Percentiles rank a stretch among this genome's conserved stretches.
phyloP scores from a whole-genome alignment of 441 rosid species.

The Pelargonium exstipulatum region DNA sequence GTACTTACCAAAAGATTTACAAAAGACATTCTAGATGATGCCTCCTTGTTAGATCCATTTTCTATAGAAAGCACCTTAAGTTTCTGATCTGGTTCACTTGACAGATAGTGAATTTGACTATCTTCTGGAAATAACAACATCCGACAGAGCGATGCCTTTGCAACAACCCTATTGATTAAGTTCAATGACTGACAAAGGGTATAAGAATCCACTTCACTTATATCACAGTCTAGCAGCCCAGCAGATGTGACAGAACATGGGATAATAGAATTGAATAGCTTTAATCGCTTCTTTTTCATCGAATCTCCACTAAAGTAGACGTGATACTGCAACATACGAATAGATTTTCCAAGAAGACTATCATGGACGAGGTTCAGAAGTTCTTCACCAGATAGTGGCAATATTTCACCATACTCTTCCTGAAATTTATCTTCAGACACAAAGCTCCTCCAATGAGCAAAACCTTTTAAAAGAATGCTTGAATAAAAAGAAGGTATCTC shows the following conservation, averaged over 20 bases:
- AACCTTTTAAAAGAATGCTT: constrained; percentile 47
- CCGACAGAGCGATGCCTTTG: constrained; percentile 51
- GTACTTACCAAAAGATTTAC: constrained; percentile 46
- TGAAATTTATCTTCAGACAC: constrained; percentile 46
- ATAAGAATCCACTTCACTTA: constrained; percentile 37
- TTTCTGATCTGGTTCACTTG: constrained; percentile 31
- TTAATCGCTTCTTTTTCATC: constrained; percentile 40
- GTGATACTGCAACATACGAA: constrained; percentile 54
- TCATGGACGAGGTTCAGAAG: constrained; percentile 46
- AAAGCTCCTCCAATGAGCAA: constrained; percentile 58
- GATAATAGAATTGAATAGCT: constrained; percentile 51
- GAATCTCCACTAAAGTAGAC: constrained; percentile 43
- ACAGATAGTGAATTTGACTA: constrained; percentile 22
- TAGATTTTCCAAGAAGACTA: constrained; percentile 72
- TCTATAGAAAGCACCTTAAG: constrained; percentile 27
- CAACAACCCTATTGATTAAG: constrained; percentile 50
- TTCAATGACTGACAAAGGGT: constrained; percentile 46
- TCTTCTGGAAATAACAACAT: constrained; percentile 53
- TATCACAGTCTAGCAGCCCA: constrained; percentile 55
- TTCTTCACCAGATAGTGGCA: constrained; percentile 47
- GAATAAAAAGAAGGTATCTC: constrained; percentile 54
- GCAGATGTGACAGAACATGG: constrained; percentile 32
- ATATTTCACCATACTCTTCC: constrained; percentile 47
- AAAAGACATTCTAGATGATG: constrained; percentile 43
- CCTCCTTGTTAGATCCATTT: constrained; percentile 30